Evolutionary conservation across 768 basidiomycete species (phyloP), one percentile per base, ranked within the genome.

Genomic region (Phanerodontia chrysosporium): DNA sequence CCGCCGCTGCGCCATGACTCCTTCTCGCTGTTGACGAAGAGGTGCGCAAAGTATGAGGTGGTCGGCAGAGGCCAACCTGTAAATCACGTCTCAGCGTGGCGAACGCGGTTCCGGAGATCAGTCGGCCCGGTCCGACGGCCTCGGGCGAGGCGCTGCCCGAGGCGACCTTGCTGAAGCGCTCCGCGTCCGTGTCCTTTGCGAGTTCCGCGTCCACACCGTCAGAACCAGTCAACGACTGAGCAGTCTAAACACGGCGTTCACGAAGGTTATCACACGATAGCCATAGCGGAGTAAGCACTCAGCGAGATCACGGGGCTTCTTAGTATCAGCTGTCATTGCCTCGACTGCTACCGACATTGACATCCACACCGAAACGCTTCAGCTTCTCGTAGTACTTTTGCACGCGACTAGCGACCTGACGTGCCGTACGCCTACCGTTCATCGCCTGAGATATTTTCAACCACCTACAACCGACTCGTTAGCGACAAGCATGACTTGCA

Each of bases 321-420:
- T 22, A 49, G 10, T 36, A 42, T 57, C 39, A 61, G 22, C 46
- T 61, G 55, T 55, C 36, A 60, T 60, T 61, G 21, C 2, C 36
- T 51, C 55, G 60, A 57, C 28, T 52, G 51, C 53, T 53, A 56
- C 55, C 58, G 42, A 78, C 68, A 27, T 75, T 80, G 32, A 79
- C 69, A 27, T 77, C 80, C 51, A 87, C 65, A 35, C 90, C 89
- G 70, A 85, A 91, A 62, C 81, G 80, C 73, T 86, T 90, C 70
- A 92, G 70, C 76, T 92, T 92, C 69, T 88, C 88, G 69, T 90
- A 87, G 71, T 92, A 92, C 72, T 93, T 93, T 65, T 93, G 91
- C 55, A 93, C 90, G 18, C 90, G 81, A 74, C 89, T 91, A 36
- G 90, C 90, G n/a, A 93, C 91, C 74, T 93, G 91, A 60, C 90